Percentiles rank a stretch among this genome's conserved stretches.
These are phyloP conservation scores for Rhizopogon roseolus DNA, from an alignment of 768 basidiomycete genomes.

Conservation along the genomic window DNA sequence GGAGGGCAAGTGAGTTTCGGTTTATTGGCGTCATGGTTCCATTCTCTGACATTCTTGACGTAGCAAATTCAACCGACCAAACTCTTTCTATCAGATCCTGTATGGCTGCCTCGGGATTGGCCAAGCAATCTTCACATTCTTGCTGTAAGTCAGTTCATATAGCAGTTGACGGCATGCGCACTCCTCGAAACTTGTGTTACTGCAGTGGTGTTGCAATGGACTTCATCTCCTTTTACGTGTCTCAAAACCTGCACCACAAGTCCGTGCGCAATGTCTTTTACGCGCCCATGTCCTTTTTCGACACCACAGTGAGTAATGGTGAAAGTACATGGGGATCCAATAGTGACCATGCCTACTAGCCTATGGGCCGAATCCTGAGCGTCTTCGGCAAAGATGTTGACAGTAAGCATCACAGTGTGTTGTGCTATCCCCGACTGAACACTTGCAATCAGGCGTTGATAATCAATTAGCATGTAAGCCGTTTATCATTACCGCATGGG, in stretches of 20 bases:
- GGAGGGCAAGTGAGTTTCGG: conserved; percentile 48
- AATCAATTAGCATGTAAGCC: conserved; percentile 50
- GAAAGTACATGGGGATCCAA: not conserved
- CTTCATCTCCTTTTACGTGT: conserved; percentile 53
- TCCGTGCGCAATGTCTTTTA: conserved; percentile 55
- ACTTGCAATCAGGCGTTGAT: conserved; percentile 33
- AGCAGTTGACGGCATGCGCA: not conserved
- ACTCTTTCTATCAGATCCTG: conserved; percentile 59
- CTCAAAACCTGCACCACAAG: conserved; percentile 55
- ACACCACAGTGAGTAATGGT: conserved; percentile 44
- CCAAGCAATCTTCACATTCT: conserved; percentile 55
- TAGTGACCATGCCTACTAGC: conserved; percentile 26
- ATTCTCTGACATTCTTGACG: not conserved
- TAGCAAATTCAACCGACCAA: conserved; percentile 42
- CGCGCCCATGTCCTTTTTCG: conserved; percentile 77
- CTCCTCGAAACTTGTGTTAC: not conserved
- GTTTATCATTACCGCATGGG: not conserved
- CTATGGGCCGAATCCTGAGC: conserved; percentile 54
- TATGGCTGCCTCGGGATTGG: conserved; percentile 60
- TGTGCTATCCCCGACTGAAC: too few species aligned
- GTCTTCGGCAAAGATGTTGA: conserved; percentile 68
- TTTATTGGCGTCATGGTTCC: not conserved
- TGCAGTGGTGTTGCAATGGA: conserved; percentile 50
- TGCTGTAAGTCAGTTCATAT: conserved; percentile 35
- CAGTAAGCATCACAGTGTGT: conserved; percentile 28